These are phyloP conservation scores for Raffaelea arxii DNA, from an alignment of 2,329 filamentous ascomycete genomes.

Conservation along the genomic window DNA sequence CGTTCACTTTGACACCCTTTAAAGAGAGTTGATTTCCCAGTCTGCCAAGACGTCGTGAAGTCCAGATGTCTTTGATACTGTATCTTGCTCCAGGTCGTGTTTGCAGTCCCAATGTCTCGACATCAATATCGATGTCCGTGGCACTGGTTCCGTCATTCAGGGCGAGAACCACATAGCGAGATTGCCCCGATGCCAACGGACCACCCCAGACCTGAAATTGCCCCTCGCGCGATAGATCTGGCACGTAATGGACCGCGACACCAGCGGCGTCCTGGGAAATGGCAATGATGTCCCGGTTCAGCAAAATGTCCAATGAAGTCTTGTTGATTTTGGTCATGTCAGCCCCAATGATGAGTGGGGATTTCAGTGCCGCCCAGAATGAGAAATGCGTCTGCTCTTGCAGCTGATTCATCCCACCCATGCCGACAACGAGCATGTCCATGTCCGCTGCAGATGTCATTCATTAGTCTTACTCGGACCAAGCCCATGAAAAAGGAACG, in stretches of 20 bases:
- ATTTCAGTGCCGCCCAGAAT: slow-evolving; percentile 36
- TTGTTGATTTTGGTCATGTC: slow-evolving; percentile 23
- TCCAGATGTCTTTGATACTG: too few relatives aligned
- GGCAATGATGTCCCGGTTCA: slow-evolving; percentile 26
- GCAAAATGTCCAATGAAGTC: slow-evolving; percentile 24
- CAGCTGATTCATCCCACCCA: slow-evolving; percentile 23
- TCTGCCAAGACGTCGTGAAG: too few relatives aligned
- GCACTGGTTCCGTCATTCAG: slow-evolving; percentile 9
- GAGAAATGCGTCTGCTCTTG: slow-evolving; percentile 34
- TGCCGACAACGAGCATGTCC: slow-evolving; percentile 33
- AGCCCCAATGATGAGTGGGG: slow-evolving; percentile 31
- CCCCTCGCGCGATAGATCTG: not conserved
- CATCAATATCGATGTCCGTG: too few relatives aligned
- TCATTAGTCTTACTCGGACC: too few relatives aligned
- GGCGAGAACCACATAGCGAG: not conserved
- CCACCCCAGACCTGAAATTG: slow-evolving; percentile 7
- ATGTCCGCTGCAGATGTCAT: slow-evolving; percentile 24
- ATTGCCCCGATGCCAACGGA: slow-evolving; percentile 12
- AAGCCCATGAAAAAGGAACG: too few relatives aligned
- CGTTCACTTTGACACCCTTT: too few relatives aligned
- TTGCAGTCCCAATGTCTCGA: too few relatives aligned
- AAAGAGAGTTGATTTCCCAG: too few relatives aligned
- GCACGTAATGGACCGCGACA: not conserved
- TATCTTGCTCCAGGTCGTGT: too few relatives aligned
- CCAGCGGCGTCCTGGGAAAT: slow-evolving; percentile 3